Conservation (phyloP, 352 stramenopile species). For the Phytopythium helicoides region DNA sequence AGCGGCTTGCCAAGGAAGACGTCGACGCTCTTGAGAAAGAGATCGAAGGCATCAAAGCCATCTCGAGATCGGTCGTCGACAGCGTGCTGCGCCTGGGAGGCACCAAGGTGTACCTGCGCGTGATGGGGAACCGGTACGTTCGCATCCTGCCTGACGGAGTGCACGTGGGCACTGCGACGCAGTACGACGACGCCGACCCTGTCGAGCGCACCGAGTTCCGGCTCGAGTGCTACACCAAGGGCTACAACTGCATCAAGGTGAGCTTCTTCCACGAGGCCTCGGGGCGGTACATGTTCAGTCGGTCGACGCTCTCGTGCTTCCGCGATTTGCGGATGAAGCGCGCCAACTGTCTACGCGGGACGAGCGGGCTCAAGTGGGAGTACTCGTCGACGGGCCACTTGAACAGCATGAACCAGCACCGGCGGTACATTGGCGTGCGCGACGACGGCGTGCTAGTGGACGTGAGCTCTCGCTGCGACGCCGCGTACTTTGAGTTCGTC, state of each 20-base stretch:
- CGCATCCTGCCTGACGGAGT: conserved; percentile 38
- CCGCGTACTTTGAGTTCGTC: conserved; percentile 66
- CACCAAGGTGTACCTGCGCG: conserved; percentile 49
- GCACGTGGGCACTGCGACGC: conserved; percentile 40
- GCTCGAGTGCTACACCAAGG: conserved; percentile 63
- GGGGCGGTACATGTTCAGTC: conserved; percentile 66
- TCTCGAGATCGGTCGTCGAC: conserved; percentile 57
- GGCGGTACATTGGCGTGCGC: conserved; percentile 63
- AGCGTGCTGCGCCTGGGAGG: conserved; percentile 59
- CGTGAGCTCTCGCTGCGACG: conserved; percentile 63
- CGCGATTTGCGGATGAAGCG: conserved; percentile 76
- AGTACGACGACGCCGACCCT: conserved; percentile 27
- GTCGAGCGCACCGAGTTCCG: conserved; percentile 52
- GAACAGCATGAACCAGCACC: conserved; percentile 84
- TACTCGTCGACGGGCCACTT: conserved; percentile 62
- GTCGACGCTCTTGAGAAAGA: conserved; percentile 58
- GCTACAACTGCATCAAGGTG: conserved; percentile 80
- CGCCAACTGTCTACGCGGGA: conserved; percentile 52
- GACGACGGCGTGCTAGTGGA: conserved; percentile 63
- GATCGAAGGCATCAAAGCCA: conserved; percentile 59
- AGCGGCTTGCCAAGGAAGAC: conserved; percentile 51
- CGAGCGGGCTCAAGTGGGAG: conserved; percentile 60
- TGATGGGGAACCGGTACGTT: conserved; percentile 57
- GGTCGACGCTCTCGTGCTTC: conserved; percentile 73
- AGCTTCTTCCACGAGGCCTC: conserved; percentile 67